These are phyloP conservation scores for Trametes coccinea DNA, from an alignment of 768 basidiomycete species.

Conservation along the genomic window DNA sequence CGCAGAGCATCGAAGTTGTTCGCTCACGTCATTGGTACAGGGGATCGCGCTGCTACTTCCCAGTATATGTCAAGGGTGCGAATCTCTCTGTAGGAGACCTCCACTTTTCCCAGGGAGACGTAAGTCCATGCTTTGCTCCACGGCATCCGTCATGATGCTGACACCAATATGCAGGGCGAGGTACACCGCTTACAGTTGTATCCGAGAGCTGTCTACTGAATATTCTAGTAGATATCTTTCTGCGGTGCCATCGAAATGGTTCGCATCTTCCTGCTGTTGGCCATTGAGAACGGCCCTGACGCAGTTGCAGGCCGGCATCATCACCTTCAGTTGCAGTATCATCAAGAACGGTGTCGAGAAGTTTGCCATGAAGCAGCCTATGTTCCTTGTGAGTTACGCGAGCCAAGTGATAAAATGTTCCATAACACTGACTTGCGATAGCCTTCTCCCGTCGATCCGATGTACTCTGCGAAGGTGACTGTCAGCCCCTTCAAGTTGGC, in stretches of 20 bases:
- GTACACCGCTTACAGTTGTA: constrained; percentile 31
- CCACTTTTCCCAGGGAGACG: constrained; percentile 81
- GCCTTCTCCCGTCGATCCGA: constrained; percentile 75
- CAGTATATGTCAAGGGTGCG: constrained; percentile 74
- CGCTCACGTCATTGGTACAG: constrained; percentile 28
- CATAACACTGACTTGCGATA: constrained; percentile 26
- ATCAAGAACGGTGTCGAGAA: constrained; percentile 76
- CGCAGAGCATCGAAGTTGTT: background rate
- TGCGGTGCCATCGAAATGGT: constrained; percentile 82
- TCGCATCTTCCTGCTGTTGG: background rate
- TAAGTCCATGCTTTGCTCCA: constrained; percentile 29
- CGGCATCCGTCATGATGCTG: constrained; percentile 15
- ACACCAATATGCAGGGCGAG: constrained; percentile 47
- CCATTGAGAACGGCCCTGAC: background rate
- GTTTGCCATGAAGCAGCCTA: constrained; percentile 71
- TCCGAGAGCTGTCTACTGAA: too few species aligned
- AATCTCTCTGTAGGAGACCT: constrained; percentile 78
- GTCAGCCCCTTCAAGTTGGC: background rate
- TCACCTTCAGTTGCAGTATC: constrained; percentile 70
- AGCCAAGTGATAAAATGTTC: background rate
- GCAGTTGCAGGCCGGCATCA: constrained; percentile 55
- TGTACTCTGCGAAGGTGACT: constrained; percentile 65
- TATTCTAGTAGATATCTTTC: constrained; percentile 50
- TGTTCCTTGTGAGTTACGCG: constrained; percentile 56
- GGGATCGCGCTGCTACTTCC: constrained; percentile 74